phyloP scores from a whole-genome alignment of 257 asterid genomes.

The Striga asiatica region DNA sequence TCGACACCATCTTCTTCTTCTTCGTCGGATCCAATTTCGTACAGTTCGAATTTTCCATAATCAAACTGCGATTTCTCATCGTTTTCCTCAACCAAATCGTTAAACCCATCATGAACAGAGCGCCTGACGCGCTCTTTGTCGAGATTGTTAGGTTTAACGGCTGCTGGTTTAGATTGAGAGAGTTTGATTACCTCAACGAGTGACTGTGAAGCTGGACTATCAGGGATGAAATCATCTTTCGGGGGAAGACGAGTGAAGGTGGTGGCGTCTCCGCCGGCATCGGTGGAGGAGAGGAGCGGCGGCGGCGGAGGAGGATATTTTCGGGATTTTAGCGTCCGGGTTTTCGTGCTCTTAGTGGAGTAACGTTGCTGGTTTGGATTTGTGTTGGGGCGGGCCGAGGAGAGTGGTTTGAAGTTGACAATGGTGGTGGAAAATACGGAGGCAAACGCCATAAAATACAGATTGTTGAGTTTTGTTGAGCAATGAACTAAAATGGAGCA shows the following conservation, averaged over 20 bases:
- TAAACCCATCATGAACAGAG: slow-evolving; percentile 15
- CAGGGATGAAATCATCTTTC: slow-evolving; percentile 46
- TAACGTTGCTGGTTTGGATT: slow-evolving; percentile 20
- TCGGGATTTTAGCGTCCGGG: slow-evolving; percentile 29
- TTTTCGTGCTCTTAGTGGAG: slow-evolving; percentile 20
- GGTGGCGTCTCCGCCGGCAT: slow-evolving; percentile 67
- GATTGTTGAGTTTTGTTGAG: neutral
- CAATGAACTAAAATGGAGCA: too few species aligned
- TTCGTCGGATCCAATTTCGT: slow-evolving; percentile 57
- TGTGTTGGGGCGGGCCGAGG: slow-evolving; percentile 23
- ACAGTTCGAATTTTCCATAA: slow-evolving; percentile 56
- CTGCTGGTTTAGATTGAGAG: slow-evolving; percentile 23
- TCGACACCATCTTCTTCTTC: too few species aligned
- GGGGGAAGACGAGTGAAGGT: slow-evolving; percentile 81
- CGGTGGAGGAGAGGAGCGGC: slow-evolving; percentile 22
- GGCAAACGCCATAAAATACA: slow-evolving; percentile 19
- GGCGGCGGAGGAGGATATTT: slow-evolving; percentile 20
- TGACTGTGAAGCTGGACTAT: slow-evolving; percentile 17
- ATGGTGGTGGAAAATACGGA: slow-evolving; percentile 17
- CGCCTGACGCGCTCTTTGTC: slow-evolving; percentile 4
- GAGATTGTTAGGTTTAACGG: slow-evolving; percentile 9
- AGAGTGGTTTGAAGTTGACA: slow-evolving; percentile 21
- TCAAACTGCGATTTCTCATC: slow-evolving; percentile 25
- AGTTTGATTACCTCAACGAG: slow-evolving; percentile 55
- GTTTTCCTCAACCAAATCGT: slow-evolving; percentile 18